Evolutionary conservation across 164 flowering plant species (phyloP).

Genomic region (Pachysandra terminalis): DNA sequence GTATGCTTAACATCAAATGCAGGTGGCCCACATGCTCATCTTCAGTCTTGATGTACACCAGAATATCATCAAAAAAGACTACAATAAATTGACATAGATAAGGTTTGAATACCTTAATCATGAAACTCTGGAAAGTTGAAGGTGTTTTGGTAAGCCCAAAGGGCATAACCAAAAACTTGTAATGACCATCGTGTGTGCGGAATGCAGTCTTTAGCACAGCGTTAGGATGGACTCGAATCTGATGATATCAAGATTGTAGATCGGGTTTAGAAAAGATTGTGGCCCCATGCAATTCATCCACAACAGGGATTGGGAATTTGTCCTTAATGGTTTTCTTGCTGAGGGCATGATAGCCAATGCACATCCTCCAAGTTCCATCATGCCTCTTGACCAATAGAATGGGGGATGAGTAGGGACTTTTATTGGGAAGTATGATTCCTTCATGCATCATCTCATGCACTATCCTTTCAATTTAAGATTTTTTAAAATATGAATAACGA

Average conservation of each 20-base stretch:
- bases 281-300: no score
- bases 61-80: constrained; percentile 20
- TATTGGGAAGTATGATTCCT: not conserved
- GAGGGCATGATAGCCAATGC: no score
- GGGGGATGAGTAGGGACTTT: not conserved
- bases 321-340: no score
- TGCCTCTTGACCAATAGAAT: no score
- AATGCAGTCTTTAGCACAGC: constrained; percentile 16
- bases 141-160: constrained; percentile 4
- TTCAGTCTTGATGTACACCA: constrained; percentile 2
- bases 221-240: not conserved
- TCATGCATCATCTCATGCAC: not conserved
- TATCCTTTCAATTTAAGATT: no score
- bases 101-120: constrained; percentile 7
- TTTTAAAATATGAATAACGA: not conserved
- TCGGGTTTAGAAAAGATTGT: constrained; percentile 16
- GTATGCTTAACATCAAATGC: not conserved
- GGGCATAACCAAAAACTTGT: no score
- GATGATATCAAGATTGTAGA: constrained; percentile 13
- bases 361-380: no score
- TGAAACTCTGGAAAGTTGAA: not conserved
- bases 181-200: not conserved
- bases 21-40: not conserved
- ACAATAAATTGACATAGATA: not conserved
- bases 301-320: no score